Evolutionary conservation across 768 basidiomycete species (phyloP).

Genomic region (Pholiota microspora): DNA sequence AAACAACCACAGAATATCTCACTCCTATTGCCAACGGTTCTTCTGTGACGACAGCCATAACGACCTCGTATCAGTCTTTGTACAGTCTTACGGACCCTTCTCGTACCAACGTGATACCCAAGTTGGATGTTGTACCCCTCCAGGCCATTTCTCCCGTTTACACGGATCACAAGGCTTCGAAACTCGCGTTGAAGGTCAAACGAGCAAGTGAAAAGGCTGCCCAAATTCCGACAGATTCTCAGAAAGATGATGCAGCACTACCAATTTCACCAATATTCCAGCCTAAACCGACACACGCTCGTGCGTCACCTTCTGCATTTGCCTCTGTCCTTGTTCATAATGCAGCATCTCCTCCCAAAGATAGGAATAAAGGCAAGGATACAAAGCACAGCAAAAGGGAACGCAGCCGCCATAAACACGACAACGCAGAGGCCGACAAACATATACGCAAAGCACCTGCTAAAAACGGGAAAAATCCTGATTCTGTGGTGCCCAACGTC

Average conservation of each 20-base stretch:
- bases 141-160: slow-evolving; percentile 17
- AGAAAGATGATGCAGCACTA: slow-evolving; percentile 37
- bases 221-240: slow-evolving; percentile 16
- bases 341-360: slow-evolving; percentile 35
- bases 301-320: slow-evolving; percentile 79
- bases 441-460: background rate
- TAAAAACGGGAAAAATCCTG: too few species aligned
- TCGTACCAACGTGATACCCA: slow-evolving; percentile 38
- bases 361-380: slow-evolving; percentile 26
- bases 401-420: background rate
- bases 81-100: slow-evolving; percentile 57
- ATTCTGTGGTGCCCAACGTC: slow-evolving; percentile 16
- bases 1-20: slow-evolving; percentile 62
- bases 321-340: slow-evolving; percentile 69
- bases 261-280: slow-evolving; percentile 56
- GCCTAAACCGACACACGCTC: slow-evolving; percentile 47
- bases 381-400: slow-evolving; percentile 29
- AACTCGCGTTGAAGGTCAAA: slow-evolving; percentile 74
- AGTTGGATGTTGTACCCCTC: slow-evolving; percentile 44
- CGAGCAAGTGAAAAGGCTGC: slow-evolving; percentile 43
- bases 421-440: background rate
- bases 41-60: slow-evolving; percentile 83
- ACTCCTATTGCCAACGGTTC: slow-evolving; percentile 81
- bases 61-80: slow-evolving; percentile 75
- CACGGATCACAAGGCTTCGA: slow-evolving; percentile 52